Conservation (phyloP, 352 stramenopile genomes). For the Peronospora farinosa region DNA sequence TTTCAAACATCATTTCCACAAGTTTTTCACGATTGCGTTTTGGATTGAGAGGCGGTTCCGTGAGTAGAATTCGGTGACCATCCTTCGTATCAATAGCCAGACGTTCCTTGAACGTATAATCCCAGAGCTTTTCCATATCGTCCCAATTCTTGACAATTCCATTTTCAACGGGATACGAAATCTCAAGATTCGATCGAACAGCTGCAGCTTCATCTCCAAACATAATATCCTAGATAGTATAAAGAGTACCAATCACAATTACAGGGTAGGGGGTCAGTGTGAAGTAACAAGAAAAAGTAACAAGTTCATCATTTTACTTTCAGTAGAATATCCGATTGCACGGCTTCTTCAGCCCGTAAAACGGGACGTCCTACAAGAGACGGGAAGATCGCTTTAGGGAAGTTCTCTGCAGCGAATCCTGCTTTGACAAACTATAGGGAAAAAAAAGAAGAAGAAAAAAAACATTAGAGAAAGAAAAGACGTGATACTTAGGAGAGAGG, state of each 20-base stretch:
- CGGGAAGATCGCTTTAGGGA: slow-evolving; percentile 91
- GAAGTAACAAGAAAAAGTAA: not conserved
- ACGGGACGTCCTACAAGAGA: slow-evolving; percentile 92
- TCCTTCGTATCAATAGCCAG: slow-evolving; percentile 58
- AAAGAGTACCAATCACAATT: not conserved
- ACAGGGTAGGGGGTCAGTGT: not conserved
- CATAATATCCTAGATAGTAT: slow-evolving; percentile 86
- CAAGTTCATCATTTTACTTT: slow-evolving; percentile 36
- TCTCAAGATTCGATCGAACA: slow-evolving; percentile 82
- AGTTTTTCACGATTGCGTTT: slow-evolving; percentile 89
- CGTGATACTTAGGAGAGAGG: too few relatives aligned
- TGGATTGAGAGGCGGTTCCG: slow-evolving; percentile 89
- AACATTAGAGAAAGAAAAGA: too few relatives aligned
- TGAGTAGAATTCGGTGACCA: slow-evolving; percentile 87
- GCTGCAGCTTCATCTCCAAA: slow-evolving; percentile 90
- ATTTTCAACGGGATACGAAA: slow-evolving; percentile 91
- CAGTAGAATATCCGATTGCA: slow-evolving; percentile 80
- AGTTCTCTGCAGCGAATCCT: slow-evolving; percentile 93
- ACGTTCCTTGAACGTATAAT: slow-evolving; percentile 93
- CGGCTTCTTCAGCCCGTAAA: slow-evolving; percentile 88
- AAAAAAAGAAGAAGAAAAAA: not conserved
- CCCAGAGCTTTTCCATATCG: slow-evolving; percentile 96
- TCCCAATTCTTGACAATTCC: slow-evolving; percentile 96
- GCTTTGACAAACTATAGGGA: slow-evolving; percentile 80
- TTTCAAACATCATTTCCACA: slow-evolving; percentile 91